phyloP scores from a whole-genome alignment of 176 grass and related monocot species.

The Oryza australiensis region DNA sequence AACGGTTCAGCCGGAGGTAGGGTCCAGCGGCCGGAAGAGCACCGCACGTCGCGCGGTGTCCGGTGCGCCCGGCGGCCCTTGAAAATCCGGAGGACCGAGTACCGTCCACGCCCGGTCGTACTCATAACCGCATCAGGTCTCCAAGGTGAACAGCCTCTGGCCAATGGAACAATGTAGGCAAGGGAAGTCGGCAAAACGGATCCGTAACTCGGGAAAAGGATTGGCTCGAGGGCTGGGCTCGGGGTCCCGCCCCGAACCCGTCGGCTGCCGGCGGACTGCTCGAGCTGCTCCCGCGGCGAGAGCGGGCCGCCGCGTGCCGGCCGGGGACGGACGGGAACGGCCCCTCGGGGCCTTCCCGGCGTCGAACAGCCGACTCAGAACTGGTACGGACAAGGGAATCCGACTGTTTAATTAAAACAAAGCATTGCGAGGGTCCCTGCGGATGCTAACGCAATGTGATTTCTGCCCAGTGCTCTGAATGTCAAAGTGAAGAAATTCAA shows the following conservation, averaged over 20 bases:
- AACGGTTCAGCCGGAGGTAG: constrained; percentile 44
- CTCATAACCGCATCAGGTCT: constrained; percentile 58
- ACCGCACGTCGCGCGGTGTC: constrained; percentile 66
- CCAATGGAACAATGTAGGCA: constrained; percentile 86
- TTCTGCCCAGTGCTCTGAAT: constrained; percentile 77
- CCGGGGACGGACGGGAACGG: no score
- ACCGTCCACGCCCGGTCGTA: constrained; percentile 59
- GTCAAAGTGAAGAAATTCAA: constrained; percentile 90
- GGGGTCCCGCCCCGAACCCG: no score
- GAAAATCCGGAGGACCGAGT: constrained; percentile 73
- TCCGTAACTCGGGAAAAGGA: no score
- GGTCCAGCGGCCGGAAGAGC: constrained; percentile 50
- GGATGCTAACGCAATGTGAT: constrained; percentile 73
- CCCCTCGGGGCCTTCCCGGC: no score
- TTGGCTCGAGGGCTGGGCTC: no score
- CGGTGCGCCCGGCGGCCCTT: constrained; percentile 57
- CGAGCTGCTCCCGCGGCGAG: no score
- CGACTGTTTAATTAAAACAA: no score
- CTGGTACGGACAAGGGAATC: no score
- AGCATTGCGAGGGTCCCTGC: constrained; percentile 45
- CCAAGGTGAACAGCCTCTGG: constrained; percentile 72
- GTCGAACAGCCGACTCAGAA: no score
- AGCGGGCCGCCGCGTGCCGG: no score
- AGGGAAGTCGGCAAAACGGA: constrained; percentile 86
- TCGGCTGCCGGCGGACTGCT: no score